A percentile compares a stretch with the other conserved stretches of the same genome.
phyloP scores from a whole-genome alignment of 805 yeast genomes.

The Barnettozyma populi region DNA sequence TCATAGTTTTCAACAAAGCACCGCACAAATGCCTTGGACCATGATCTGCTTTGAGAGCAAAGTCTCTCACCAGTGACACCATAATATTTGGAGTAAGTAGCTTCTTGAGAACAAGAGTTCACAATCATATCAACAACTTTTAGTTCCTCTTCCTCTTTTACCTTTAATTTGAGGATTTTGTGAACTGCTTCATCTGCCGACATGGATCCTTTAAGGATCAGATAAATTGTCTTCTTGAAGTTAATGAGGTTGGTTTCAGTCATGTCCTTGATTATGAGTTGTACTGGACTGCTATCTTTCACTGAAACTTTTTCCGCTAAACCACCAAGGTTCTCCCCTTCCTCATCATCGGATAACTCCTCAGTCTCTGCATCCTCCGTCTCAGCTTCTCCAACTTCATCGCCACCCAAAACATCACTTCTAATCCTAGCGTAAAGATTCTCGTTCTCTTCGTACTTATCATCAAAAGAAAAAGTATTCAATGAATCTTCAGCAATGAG shows the following conservation, averaged over 20 bases:
- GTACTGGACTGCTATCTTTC: constrained; percentile 6
- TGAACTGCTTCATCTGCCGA: constrained; percentile 92
- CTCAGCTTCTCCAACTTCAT: constrained; percentile 44
- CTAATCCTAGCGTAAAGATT: constrained; percentile 37
- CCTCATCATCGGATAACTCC: constrained; percentile 22
- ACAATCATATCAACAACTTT: constrained; percentile 67
- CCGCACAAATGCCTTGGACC: constrained; percentile 51
- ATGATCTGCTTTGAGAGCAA: constrained; percentile 41
- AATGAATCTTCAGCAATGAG: constrained; percentile 41
- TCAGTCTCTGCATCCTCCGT: constrained; percentile 40
- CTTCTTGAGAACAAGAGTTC: constrained; percentile 79
- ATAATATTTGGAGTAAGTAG: constrained; percentile 78
- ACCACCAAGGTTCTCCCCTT: constrained; percentile 5
- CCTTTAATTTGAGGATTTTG: constrained; percentile 55
- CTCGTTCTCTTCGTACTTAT: constrained; percentile 46
- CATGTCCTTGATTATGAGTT: constrained; percentile 42
- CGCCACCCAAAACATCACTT: constrained; percentile 16
- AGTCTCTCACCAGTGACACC: constrained; percentile 72
- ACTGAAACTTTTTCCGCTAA: not conserved
- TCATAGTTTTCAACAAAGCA: constrained; percentile 54
- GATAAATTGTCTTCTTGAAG: constrained; percentile 70
- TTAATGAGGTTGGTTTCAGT: constrained; percentile 60
- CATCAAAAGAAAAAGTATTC: constrained; percentile 48
- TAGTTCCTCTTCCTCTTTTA: constrained; percentile 37
- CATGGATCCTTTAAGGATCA: constrained; percentile 84